Conservation (phyloP, 306 rosid genomes). For the Pyrus communis region DNA sequence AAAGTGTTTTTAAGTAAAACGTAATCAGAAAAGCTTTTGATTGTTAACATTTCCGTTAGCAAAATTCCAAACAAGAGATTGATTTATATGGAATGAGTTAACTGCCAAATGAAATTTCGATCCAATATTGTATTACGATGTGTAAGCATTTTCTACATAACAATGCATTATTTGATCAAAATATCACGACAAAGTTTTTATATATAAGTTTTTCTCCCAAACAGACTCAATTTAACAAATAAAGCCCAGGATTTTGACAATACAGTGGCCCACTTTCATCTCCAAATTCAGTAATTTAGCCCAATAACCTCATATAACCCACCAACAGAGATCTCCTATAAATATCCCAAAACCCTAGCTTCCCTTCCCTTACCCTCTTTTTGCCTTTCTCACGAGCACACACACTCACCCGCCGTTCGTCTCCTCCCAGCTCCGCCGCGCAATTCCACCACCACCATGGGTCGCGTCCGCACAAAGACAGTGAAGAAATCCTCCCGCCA, state of each 20-base stretch:
- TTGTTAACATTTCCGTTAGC: too few relatives aligned
- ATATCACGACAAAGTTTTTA: too few relatives aligned
- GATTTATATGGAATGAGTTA: too few relatives aligned
- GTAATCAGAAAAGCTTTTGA: too few relatives aligned
- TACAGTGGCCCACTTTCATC: not conserved
- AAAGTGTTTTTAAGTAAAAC: not conserved
- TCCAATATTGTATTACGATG: too few relatives aligned
- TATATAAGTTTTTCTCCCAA: too few relatives aligned
- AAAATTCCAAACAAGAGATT: too few relatives aligned
- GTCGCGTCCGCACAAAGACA: conserved; percentile 56
- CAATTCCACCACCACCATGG: conserved; percentile 23
- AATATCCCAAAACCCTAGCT: conserved; percentile 6
- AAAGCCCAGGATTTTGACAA: too few relatives aligned
- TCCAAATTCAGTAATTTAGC: not conserved
- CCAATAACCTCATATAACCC: not conserved
- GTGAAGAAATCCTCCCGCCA: conserved; percentile 70
- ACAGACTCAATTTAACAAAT: too few relatives aligned
- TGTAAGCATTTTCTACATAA: too few relatives aligned
- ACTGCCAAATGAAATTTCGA: too few relatives aligned
- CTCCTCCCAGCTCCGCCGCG: not conserved
- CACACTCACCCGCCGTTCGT: not conserved
- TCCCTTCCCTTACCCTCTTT: not conserved
- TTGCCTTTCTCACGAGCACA: not conserved
- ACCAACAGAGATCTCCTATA: not conserved
- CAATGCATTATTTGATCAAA: too few relatives aligned